Evolutionary conservation across 768 basidiomycete genomes (phyloP).

Genomic region (Rhodotorula toruloides): DNA sequence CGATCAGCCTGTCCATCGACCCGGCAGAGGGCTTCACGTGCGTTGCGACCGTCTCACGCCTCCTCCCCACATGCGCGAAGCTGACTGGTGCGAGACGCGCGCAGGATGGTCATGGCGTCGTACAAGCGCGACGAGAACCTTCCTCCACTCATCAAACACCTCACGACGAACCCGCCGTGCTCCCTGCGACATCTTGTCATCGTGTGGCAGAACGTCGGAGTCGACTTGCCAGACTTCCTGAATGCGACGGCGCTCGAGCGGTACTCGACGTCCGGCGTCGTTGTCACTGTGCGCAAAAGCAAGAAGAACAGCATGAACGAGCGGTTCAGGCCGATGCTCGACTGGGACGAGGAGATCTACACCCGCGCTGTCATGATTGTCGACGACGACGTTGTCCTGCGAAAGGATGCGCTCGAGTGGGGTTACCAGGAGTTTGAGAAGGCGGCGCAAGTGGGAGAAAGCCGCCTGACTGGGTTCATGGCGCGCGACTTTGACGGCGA

Average conservation of each 20-base stretch:
- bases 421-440: slow-evolving; percentile 32
- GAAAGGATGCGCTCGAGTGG: slow-evolving; percentile 32
- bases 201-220: slow-evolving; percentile 38
- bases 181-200: slow-evolving; percentile 35
- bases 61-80: not conserved
- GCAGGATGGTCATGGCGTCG: slow-evolving; percentile 37
- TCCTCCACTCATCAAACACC: slow-evolving; percentile 21
- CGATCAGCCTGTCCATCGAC: slow-evolving; percentile 1
- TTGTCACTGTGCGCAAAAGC: slow-evolving; percentile 25
- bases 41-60: not conserved
- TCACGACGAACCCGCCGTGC: slow-evolving; percentile 28
- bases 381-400: slow-evolving; percentile 39
- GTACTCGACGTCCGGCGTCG: slow-evolving; percentile 20
- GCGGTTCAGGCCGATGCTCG: slow-evolving; percentile 26
- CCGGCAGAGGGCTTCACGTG: slow-evolving; percentile 30
- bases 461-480: slow-evolving; percentile 36
- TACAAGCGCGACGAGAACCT: slow-evolving; percentile 35
- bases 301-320: slow-evolving; percentile 40
- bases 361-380: slow-evolving; percentile 37
- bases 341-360: slow-evolving; percentile 26
- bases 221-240: slow-evolving; percentile 27
- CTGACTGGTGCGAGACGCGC: not conserved
- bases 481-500: slow-evolving; percentile 22
- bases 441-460: not conserved
- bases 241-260: slow-evolving; percentile 11